phyloP scores from a whole-genome alignment of 2,329 filamentous ascomycete genomes.

The Zarea fungicola region DNA sequence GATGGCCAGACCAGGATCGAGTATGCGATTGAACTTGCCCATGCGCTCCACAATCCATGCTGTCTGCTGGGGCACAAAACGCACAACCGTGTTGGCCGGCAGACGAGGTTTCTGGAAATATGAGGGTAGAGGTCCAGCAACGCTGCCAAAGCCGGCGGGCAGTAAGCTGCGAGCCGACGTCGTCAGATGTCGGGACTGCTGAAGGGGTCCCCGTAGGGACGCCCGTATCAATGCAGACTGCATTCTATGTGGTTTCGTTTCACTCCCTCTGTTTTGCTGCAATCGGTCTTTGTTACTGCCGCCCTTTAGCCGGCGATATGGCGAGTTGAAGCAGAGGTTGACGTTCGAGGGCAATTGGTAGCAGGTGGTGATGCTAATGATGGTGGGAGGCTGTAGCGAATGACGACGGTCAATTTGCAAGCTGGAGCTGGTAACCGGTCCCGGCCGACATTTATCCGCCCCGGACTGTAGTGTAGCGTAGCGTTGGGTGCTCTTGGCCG shows the following conservation, averaged over 20 bases:
- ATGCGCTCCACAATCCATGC: conserved; percentile 99
- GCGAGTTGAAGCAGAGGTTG: conserved; percentile 2
- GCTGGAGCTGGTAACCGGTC: background rate
- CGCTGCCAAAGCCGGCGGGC: conserved; percentile 27
- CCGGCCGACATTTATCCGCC: conserved; percentile 9
- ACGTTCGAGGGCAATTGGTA: background rate
- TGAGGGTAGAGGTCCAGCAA: conserved; percentile 45
- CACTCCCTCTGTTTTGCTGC: background rate
- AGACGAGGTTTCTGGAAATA: conserved; percentile 74
- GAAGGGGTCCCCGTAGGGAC: conserved; percentile 21
- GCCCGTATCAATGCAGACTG: conserved; percentile 26
- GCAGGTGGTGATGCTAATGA: background rate
- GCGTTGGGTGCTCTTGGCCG: no score
- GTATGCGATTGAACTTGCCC: conserved; percentile 92
- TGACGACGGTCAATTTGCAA: background rate
- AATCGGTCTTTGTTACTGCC: background rate
- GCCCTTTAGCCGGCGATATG: background rate
- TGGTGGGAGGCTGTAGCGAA: background rate
- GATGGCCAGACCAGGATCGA: conserved; percentile 86
- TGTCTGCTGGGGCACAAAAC: conserved; percentile 98
- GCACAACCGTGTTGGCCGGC: conserved; percentile 89
- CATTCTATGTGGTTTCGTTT: conserved; percentile 18
- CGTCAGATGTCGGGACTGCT: conserved; percentile 24
- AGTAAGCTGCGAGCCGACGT: conserved; percentile 28
- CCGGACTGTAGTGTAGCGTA: no score